These are phyloP conservation scores for Auriculariales sp. DNA, from an alignment of 768 basidiomycete species.

Conservation along the genomic window DNA sequence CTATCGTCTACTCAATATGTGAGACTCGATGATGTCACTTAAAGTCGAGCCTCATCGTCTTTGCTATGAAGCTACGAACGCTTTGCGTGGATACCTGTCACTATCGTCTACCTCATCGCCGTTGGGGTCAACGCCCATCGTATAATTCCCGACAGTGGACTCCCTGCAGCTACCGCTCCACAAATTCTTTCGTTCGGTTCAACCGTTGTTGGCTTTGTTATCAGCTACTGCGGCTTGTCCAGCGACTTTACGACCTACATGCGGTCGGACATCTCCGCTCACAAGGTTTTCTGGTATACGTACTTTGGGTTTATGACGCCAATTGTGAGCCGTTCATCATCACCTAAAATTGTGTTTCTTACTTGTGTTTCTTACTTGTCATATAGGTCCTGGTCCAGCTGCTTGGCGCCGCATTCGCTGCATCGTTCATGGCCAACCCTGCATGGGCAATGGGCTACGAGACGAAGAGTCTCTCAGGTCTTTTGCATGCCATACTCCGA, in stretches of 20 bases:
- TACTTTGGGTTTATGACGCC: slow-evolving; percentile 52
- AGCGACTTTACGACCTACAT: slow-evolving; percentile 71
- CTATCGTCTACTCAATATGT: slow-evolving; percentile 46
- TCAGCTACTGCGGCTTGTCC: slow-evolving; percentile 44
- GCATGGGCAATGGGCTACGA: slow-evolving; percentile 42
- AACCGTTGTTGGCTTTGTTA: slow-evolving; percentile 56
- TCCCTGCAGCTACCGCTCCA: slow-evolving; percentile 37
- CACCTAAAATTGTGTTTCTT: slow-evolving; percentile 6
- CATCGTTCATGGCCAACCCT: slow-evolving; percentile 38
- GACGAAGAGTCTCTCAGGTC: slow-evolving; percentile 41
- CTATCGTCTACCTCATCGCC: slow-evolving; percentile 58
- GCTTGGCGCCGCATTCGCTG: slow-evolving; percentile 54
- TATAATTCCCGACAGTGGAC: slow-evolving; percentile 30
- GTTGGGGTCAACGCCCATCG: slow-evolving; percentile 64
- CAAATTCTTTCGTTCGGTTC: slow-evolving; percentile 51
- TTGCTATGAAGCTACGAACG: slow-evolving; percentile 54
- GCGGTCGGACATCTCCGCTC: slow-evolving; percentile 43
- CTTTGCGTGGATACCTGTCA: slow-evolving; percentile 60
- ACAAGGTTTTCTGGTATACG: slow-evolving; percentile 43
- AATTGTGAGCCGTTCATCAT: slow-evolving; percentile 33
- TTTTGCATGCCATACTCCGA: slow-evolving; percentile 44
- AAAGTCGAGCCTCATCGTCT: neutral
- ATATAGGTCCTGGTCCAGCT: slow-evolving; percentile 28
- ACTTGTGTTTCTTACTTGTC: neutral
- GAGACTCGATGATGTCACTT: slow-evolving; percentile 3